Conservation (phyloP, 257 asterid species). For the Solanum sejunctum region DNA sequence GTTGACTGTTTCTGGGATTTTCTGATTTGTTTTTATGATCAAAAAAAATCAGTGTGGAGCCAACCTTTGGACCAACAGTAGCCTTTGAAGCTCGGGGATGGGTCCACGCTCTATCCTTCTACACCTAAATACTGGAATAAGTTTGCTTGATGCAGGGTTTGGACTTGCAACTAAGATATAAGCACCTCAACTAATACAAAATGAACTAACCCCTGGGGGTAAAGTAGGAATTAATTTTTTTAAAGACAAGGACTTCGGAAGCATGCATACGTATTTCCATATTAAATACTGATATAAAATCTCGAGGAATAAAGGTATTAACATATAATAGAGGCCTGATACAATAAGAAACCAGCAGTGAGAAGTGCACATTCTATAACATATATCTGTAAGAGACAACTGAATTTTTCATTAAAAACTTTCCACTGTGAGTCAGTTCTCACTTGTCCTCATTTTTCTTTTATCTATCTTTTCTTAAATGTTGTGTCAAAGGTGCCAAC, state of each 20-base stretch:
- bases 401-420: not conserved
- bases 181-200: not conserved
- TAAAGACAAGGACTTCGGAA: not conserved
- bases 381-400: not conserved
- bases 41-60: not conserved
- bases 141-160: not conserved
- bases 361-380: not conserved
- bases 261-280: not conserved
- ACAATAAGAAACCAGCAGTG: not conserved
- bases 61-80: not conserved
- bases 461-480: not conserved
- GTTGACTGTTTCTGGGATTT: not conserved
- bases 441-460: not conserved
- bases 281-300: not conserved
- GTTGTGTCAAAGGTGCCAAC: not conserved
- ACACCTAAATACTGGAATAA: not conserved
- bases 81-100: not conserved
- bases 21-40: not conserved
- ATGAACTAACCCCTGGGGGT: not conserved
- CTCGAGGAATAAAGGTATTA: not conserved
- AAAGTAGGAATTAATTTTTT: not conserved
- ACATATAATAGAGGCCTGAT: not conserved
- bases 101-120: not conserved
- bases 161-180: not conserved
- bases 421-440: not conserved